Evolutionary conservation across 768 basidiomycete species (phyloP).

Genomic region (Serendipita vermifera): DNA sequence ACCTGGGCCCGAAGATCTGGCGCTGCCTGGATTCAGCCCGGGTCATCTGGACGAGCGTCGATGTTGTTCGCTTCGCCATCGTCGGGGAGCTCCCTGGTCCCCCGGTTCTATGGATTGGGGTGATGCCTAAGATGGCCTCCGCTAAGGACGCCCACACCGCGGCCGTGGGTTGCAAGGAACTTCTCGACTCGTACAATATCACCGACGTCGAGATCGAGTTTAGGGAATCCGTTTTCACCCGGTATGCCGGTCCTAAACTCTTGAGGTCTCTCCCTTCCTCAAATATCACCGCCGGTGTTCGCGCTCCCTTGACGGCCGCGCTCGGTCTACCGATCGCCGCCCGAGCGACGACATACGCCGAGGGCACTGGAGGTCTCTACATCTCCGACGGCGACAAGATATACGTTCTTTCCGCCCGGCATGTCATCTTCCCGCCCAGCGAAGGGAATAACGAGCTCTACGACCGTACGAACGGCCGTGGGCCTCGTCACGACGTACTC

Average conservation of each 20-base stretch:
- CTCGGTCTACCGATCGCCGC: constrained; percentile 28
- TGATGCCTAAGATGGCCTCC: constrained; percentile 22
- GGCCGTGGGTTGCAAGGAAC: constrained; percentile 19
- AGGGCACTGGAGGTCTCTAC: constrained; percentile 31
- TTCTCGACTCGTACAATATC: constrained; percentile 23
- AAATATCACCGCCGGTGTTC: constrained; percentile 17
- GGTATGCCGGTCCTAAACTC: constrained; percentile 17
- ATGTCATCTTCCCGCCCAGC: constrained; percentile 23
- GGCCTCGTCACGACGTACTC: constrained; percentile 14
- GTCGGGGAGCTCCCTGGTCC: constrained; percentile 18
- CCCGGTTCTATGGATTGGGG: constrained; percentile 25
- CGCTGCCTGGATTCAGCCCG: constrained; percentile 20
- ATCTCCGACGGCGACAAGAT: constrained; percentile 22
- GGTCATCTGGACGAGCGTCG: constrained; percentile 24
- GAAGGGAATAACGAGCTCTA: constrained; percentile 14
- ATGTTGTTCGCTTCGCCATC: constrained; percentile 24
- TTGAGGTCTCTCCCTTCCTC: constrained; percentile 14
- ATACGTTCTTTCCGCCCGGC: constrained; percentile 23
- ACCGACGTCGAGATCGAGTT: constrained; percentile 26
- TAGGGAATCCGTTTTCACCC: constrained; percentile 21
- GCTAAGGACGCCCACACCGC: constrained; percentile 21
- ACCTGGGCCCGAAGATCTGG: constrained; percentile 18
- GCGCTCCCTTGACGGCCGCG: constrained; percentile 23
- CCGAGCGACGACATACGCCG: constrained; percentile 18
- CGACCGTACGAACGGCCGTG: constrained; percentile 14